Percentiles rank a stretch among this genome's conserved stretches.
Conservation (phyloP, 192 early-diverging fungal species). For the Piromyces sp. region DNA sequence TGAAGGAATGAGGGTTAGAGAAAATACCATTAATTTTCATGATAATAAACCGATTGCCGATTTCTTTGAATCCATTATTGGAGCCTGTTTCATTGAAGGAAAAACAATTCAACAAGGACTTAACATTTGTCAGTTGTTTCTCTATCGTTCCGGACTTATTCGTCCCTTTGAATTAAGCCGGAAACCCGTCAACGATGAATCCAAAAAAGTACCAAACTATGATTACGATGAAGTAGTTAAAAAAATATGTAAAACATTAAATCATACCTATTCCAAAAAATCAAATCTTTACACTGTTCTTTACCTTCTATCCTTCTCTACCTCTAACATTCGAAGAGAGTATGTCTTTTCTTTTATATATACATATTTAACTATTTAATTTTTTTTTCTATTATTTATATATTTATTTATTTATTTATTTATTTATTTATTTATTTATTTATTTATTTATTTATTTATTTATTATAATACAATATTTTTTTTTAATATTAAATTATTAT, state of each 20-base stretch:
- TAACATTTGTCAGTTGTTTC: background rate
- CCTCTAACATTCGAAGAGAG: background rate
- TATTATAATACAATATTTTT: too few species aligned
- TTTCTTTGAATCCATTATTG: background rate
- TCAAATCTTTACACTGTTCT: background rate
- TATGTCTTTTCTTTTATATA: background rate
- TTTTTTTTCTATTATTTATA: too few species aligned
- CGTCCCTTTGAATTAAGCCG: background rate
- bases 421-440: too few species aligned
- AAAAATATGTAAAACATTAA: background rate
- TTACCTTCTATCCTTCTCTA: background rate
- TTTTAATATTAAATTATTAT: too few species aligned
- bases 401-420: too few species aligned
- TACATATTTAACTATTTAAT: too few species aligned
- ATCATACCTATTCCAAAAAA: background rate
- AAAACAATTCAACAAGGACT: background rate
- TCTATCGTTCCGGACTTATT: background rate
- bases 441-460: too few species aligned
- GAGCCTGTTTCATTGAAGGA: background rate
- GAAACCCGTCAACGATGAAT: background rate
- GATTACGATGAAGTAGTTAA: background rate
- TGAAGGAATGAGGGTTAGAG: background rate
- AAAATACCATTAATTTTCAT: background rate
- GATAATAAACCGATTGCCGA: background rate
- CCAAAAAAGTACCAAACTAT: too few species aligned